A percentile compares a stretch with the other conserved stretches of the same genome.
phyloP scores from a whole-genome alignment of 2,329 filamentous ascomycete genomes.

The Bipolaris oryzae region DNA sequence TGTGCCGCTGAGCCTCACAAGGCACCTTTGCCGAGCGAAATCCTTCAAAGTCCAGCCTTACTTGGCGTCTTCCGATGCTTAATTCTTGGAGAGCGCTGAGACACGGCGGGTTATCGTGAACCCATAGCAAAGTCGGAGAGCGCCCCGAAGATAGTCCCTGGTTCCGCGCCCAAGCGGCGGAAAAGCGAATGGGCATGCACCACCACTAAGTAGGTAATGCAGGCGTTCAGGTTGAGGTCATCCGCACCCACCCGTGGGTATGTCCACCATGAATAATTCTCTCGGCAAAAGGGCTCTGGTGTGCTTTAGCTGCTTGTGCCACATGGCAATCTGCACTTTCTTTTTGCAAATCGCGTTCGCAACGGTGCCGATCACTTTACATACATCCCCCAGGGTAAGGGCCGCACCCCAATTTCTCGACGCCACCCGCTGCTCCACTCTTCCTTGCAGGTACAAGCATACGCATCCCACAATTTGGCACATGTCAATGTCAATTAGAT shows the following conservation, averaged over 20 bases:
- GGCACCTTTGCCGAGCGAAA: neutral
- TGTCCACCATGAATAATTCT: conserved; percentile 5
- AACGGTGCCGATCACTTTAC: conserved; percentile 10
- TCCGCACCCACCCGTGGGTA: neutral
- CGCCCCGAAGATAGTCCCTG: conserved; percentile 5
- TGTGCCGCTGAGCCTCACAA: neutral
- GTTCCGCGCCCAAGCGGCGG: neutral
- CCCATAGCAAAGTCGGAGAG: conserved; percentile 1
- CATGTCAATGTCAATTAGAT: conserved; percentile 5
- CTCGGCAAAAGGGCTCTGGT: neutral
- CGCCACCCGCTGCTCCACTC: neutral
- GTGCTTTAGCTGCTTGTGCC: neutral
- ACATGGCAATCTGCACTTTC: neutral
- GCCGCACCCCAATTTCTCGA: conserved; percentile 1
- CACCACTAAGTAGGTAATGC: conserved; percentile 1
- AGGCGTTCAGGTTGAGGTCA: neutral
- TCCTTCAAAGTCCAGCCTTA: neutral
- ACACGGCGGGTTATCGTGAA: neutral
- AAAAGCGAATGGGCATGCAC: conserved; percentile 6
- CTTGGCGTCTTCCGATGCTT: neutral
- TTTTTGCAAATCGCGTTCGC: conserved; percentile 16
- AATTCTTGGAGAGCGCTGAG: neutral
- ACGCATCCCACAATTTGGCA: neutral
- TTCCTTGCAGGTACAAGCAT: neutral
- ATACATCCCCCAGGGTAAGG: neutral